Evolutionary conservation across 140 eudicot genomes (phyloP).

Genomic region (Ambrosia hybrid): DNA sequence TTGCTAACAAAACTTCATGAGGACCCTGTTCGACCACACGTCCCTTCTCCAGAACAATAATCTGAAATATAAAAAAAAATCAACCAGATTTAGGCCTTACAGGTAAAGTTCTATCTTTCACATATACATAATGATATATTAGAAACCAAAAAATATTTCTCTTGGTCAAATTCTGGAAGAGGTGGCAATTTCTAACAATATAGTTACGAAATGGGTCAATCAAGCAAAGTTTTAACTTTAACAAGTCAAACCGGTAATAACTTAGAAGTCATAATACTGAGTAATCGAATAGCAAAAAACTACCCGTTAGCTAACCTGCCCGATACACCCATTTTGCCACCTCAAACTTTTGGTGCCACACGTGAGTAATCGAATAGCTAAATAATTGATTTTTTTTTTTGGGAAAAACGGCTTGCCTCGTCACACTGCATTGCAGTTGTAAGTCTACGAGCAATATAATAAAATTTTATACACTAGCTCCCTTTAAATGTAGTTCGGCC

Average conservation of each 20-base stretch:
- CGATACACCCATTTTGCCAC: neutral
- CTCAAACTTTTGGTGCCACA: neutral
- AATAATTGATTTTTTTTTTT: neutral
- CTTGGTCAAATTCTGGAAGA: neutral
- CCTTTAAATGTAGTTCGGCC: too few species aligned
- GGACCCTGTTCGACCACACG: conserved; percentile 94
- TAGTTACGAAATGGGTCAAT: neutral
- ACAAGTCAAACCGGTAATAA: too few species aligned
- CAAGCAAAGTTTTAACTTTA: too few species aligned
- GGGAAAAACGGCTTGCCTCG: conserved; percentile 49
- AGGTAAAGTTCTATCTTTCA: too few species aligned
- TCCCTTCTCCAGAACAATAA: conserved; percentile 90
- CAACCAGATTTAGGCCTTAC: neutral
- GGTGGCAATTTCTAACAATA: neutral
- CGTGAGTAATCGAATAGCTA: neutral
- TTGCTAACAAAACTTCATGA: conserved; percentile 71
- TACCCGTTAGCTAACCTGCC: neutral
- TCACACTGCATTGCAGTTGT: conserved; percentile 99
- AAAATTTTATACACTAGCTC: too few species aligned
- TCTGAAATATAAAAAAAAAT: conserved; percentile 46
- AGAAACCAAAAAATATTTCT: neutral
- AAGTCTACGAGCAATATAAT: conserved; percentile 83
- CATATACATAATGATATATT: too few species aligned
- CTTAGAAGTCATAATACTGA: too few species aligned
- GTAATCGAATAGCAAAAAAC: too few species aligned